These are phyloP conservation scores for Brassica napus DNA, from an alignment of 345 rosid genomes.

Conservation along the genomic window Da-Ae NC_063435.1:29445501-29446000, in stretches of 20 bases:
- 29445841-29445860: neutral
- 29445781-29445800: neutral
- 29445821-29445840: neutral
- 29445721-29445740: neutral
- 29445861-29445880: neutral
- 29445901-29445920: neutral
- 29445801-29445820: neutral
- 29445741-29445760: neutral
- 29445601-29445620: too few relatives aligned
- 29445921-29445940: neutral
- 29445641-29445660: neutral
- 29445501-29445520: too few relatives aligned
- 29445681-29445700: neutral
- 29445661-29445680: neutral
- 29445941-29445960: neutral
- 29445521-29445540: too few relatives aligned
- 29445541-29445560: too few relatives aligned
- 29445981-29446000: conserved; percentile 1
- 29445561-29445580: too few relatives aligned
- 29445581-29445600: too few relatives aligned
- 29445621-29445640: neutral
- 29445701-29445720: too few relatives aligned
- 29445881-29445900: neutral
- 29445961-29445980: neutral
- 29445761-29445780: neutral